These are phyloP conservation scores for Colletotrichum melonis DNA, from an alignment of 2,329 filamentous ascomycete species.

Conservation along the genomic window DNA sequence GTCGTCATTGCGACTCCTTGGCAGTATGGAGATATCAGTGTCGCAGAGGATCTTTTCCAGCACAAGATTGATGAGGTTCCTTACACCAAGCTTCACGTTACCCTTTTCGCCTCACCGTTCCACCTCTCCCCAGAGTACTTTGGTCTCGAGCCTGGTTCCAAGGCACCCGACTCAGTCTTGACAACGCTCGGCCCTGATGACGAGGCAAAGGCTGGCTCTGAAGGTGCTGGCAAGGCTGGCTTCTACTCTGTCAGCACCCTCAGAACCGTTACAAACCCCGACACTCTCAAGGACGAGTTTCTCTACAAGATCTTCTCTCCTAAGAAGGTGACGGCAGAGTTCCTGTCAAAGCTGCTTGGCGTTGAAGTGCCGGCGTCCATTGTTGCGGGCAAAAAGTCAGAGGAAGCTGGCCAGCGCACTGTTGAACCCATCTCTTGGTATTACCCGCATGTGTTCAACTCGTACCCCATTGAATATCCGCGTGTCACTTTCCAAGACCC, in stretches of 20 bases:
- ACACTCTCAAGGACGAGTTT: slow-evolving; percentile 63
- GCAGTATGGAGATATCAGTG: slow-evolving; percentile 80
- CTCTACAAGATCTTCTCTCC: slow-evolving; percentile 76
- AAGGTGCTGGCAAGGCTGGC: slow-evolving; percentile 76
- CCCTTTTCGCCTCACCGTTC: slow-evolving; percentile 83
- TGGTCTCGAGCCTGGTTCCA: slow-evolving; percentile 66
- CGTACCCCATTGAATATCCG: slow-evolving; percentile 88
- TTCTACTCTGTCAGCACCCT: slow-evolving; percentile 91
- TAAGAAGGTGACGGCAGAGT: slow-evolving; percentile 60
- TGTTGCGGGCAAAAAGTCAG: slow-evolving; percentile 41
- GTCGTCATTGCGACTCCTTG: slow-evolving; percentile 86
- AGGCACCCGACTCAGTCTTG: slow-evolving; percentile 79
- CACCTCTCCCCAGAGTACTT: slow-evolving; percentile 81
- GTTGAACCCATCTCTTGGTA: slow-evolving; percentile 77
- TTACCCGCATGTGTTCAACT: slow-evolving; percentile 80
- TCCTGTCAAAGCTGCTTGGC: slow-evolving; percentile 65
- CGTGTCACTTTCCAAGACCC: slow-evolving; percentile 89
- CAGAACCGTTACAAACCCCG: slow-evolving; percentile 70
- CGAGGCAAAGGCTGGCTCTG: slow-evolving; percentile 57
- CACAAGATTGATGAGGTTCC: slow-evolving; percentile 80
- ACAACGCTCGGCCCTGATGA: slow-evolving; percentile 80
- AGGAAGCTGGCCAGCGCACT: slow-evolving; percentile 37
- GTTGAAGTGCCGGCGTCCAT: slow-evolving; percentile 57
- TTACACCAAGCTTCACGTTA: slow-evolving; percentile 89
- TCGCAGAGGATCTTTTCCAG: slow-evolving; percentile 75